Base-by-base conservation (phyloP, 1,284 basidiomycete species). In the Psilocybe mexicana region DNA sequence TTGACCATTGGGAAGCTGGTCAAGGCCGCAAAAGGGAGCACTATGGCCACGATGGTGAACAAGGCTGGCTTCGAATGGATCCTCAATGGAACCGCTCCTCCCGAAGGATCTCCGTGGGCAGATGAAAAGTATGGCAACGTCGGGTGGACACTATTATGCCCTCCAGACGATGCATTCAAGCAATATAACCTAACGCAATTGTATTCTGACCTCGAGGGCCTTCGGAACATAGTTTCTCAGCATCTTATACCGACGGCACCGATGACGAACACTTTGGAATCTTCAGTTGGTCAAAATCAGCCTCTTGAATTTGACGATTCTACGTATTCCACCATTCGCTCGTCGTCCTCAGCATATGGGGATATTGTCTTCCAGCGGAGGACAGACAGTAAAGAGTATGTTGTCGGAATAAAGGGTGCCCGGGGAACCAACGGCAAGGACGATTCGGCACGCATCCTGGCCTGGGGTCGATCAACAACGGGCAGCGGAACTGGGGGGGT, bases 351-450 rank as follows among this genome's bases (percentile, higher is more conserved):
- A 4, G 77, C 80, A 0, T 95, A 90, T 65, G 94, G 93, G 0
- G 88, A 93, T 65, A 74, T 98, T 45, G 83, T 92, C 24, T 92
- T 98, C 76, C 82, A 88, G 49, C 77, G 78, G 59, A 75, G 76
- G 48, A 81, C 84, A 24, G 81, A 79, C 60, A 69, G 73, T 54
- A 62, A 67, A 38, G 57, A 67, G 58, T 93, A 86, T 71, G 75
- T 94, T 49, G 87, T 97, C n/a, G 95, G 96, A 5, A 94, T 98
- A 70, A 90, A 90, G 73, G 90, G 89, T 49, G 94, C 94, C 1
- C 79, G 93, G 10, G 94, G 93, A 6, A 85, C 84, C 8, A 79
- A 87, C 38, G 86, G 84, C 11, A 78, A 80, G 50, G 78, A 79
- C 43, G 90, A 94, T 68, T 91, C 86, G 76, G 96, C 94, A 10